Percentiles rank a stretch among this genome's conserved stretches.
Evolutionary conservation across 805 yeast species (phyloP).

Genomic region (Middelhovenomyces tepae): DNA sequence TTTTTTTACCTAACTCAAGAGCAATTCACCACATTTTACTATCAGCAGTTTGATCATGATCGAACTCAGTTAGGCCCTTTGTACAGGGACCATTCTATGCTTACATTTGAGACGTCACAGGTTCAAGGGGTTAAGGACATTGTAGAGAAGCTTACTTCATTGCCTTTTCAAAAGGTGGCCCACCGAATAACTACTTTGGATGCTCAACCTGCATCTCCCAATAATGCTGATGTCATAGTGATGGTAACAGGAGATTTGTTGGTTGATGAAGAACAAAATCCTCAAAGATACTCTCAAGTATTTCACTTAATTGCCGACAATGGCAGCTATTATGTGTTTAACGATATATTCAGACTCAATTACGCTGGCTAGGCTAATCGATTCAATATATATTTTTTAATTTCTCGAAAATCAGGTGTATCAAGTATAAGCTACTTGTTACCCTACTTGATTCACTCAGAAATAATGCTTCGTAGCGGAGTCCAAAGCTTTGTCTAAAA

Average conservation of each 20-base stretch:
- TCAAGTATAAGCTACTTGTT: too few species aligned
- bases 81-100: conserved; percentile 95
- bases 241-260: conserved; percentile 96
- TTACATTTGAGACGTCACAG: conserved; percentile 92
- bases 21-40: conserved; percentile 91
- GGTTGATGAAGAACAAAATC: conserved; percentile 87
- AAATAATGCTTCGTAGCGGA: too few species aligned
- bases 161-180: conserved; percentile 87
- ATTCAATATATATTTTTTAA: too few species aligned
- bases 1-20: too few species aligned
- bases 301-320: conserved; percentile 95
- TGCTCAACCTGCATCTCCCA: conserved; percentile 95
- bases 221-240: conserved; percentile 79
- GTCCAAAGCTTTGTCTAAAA: too few species aligned
- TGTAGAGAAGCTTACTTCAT: conserved; percentile 79
- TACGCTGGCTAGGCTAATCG: too few species aligned
- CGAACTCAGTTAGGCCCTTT: conserved; percentile 87
- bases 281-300: conserved; percentile 95
- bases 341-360: conserved; percentile 94
- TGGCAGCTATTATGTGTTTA: conserved; percentile 84
- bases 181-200: conserved; percentile 93
- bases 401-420: too few species aligned
- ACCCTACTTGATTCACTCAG: too few species aligned
- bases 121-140: conserved; percentile 89
- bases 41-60: conserved; percentile 89